phyloP scores from a whole-genome alignment of 768 basidiomycete species.

The Omphalotus guepiniiformis region DNA sequence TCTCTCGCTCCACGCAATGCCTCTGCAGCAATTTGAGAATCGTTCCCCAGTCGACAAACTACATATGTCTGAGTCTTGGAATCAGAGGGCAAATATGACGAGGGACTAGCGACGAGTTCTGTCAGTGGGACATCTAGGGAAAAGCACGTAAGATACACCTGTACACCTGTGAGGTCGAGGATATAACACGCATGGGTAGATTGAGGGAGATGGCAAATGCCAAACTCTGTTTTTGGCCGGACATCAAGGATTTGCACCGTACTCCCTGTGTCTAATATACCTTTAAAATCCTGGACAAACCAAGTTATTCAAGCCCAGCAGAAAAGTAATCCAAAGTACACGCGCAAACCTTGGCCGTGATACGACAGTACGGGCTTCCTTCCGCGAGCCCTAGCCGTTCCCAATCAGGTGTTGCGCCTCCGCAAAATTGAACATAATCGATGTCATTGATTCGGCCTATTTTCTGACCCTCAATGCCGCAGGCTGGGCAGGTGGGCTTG shows the following conservation, averaged over 20 bases:
- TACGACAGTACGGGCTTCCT: slow-evolving; percentile 38
- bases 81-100: slow-evolving; percentile 29
- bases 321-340: not conserved
- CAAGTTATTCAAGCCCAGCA: not conserved
- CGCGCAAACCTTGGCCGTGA: slow-evolving; percentile 36
- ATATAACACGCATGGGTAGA: slow-evolving; percentile 57
- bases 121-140: slow-evolving; percentile 68
- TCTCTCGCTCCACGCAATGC: slow-evolving; percentile 40
- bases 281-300: slow-evolving; percentile 42
- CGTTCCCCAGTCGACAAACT: slow-evolving; percentile 88
- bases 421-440: slow-evolving; percentile 88
- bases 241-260: slow-evolving; percentile 65
- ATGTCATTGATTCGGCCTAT: slow-evolving; percentile 45
- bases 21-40: slow-evolving; percentile 83
- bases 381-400: slow-evolving; percentile 45
- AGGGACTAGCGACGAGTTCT: slow-evolving; percentile 58
- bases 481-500: slow-evolving; percentile 70
- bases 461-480: slow-evolving; percentile 49
- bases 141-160: not conserved
- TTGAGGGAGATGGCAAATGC: slow-evolving; percentile 75
- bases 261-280: slow-evolving; percentile 26
- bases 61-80: slow-evolving; percentile 41
- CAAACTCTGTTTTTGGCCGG: slow-evolving; percentile 73
- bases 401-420: slow-evolving; percentile 68
- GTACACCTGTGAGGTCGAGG: not conserved